Percentiles rank a stretch among this genome's conserved stretches.
phyloP scores from a whole-genome alignment of 352 stramenopile species.

The Bremia lactucae region DNA sequence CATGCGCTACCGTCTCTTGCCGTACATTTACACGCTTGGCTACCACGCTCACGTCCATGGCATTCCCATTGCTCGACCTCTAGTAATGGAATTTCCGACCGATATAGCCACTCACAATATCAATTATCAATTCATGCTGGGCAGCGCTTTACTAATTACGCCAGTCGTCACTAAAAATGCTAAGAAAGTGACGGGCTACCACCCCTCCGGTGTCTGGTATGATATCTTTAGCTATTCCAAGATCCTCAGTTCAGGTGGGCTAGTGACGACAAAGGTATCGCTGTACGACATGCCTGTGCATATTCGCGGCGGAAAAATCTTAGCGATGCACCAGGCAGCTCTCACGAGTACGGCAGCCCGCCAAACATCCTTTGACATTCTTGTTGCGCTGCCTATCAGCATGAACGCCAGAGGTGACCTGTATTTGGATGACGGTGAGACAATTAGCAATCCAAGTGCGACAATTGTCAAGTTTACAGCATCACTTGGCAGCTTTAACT shows the following conservation, averaged over 20 bases:
- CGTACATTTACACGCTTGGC: conserved; percentile 72
- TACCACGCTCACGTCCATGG: conserved; percentile 39
- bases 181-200: conserved; percentile 33
- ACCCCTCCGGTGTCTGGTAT: conserved; percentile 39
- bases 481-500: conserved; percentile 9
- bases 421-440: conserved; percentile 45
- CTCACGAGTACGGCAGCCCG: conserved; percentile 37
- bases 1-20: conserved; percentile 64
- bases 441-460: conserved; percentile 18
- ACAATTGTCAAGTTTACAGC: conserved; percentile 30
- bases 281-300: conserved; percentile 53
- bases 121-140: conserved; percentile 54
- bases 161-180: conserved; percentile 44
- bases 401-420: conserved; percentile 28
- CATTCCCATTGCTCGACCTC: conserved; percentile 34
- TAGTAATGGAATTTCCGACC: conserved; percentile 57
- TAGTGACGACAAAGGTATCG: conserved; percentile 22
- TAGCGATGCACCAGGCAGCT: conserved; percentile 35
- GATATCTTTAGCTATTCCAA: conserved; percentile 42
- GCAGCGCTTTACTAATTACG: conserved; percentile 33
- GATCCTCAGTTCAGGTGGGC: conserved; percentile 17
- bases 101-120: conserved; percentile 25
- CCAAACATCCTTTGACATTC: conserved; percentile 35
- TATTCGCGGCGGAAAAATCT: conserved; percentile 36
- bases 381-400: conserved; percentile 24